Conservation (phyloP, 2,329 filamentous ascomycete species). For the Teratosphaeria pseudoeucalypti region DNA sequence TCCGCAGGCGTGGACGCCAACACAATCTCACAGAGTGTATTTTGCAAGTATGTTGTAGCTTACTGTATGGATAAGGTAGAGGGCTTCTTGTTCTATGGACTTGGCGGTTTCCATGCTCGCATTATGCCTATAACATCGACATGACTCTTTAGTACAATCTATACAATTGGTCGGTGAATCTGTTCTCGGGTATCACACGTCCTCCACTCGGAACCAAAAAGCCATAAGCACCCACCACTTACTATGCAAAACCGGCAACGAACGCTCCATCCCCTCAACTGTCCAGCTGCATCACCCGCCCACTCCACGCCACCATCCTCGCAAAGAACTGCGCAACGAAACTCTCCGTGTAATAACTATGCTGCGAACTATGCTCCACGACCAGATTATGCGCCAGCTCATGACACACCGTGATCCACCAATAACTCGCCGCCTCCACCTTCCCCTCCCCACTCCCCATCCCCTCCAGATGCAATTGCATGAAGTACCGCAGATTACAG, state of each 20-base stretch:
- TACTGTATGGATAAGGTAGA: too few species aligned
- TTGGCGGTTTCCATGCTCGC: too few species aligned
- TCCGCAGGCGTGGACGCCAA: too few species aligned
- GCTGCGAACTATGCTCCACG: constrained; percentile 61
- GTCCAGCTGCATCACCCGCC: not conserved
- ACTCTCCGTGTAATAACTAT: constrained; percentile 77
- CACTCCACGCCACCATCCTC: constrained; percentile 42
- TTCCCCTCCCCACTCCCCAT: constrained; percentile 39
- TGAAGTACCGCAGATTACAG: constrained; percentile 84
- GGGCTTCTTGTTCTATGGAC: too few species aligned
- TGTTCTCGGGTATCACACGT: too few species aligned
- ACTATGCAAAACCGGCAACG: not conserved
- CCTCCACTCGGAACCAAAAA: not conserved
- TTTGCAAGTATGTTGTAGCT: too few species aligned
- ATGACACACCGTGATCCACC: constrained; percentile 93
- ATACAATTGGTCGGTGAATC: too few species aligned
- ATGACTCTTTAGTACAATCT: too few species aligned
- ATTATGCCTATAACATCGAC: too few species aligned
- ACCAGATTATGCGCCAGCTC: constrained; percentile 94
- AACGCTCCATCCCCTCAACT: not conserved
- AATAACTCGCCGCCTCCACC: constrained; percentile 67
- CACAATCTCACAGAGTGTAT: too few species aligned
- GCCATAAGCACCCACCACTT: not conserved
- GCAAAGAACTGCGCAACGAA: constrained; percentile 69
- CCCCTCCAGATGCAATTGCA: constrained; percentile 57